phyloP scores from a whole-genome alignment of 116 monocot genomes.

The Cymodocea nodosa region DNA sequence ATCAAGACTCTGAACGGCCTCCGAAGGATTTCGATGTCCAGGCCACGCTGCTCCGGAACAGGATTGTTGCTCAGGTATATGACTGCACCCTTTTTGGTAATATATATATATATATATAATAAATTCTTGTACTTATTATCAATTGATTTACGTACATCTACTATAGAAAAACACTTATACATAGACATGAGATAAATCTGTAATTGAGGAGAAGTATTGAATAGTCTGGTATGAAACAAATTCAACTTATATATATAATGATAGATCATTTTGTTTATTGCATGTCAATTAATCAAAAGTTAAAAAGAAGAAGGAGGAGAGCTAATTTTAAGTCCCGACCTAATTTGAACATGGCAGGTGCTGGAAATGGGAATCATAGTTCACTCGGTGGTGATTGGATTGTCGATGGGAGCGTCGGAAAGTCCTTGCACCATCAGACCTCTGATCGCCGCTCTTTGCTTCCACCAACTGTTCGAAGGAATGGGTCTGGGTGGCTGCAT shows the following conservation, averaged over 20 bases:
- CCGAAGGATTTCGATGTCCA: constrained; percentile 6
- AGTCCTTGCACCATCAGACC: constrained; percentile 10
- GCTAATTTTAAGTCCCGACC: too few species aligned
- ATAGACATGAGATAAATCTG: too few species aligned
- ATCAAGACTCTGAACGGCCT: background rate
- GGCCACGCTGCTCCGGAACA: constrained; percentile 18
- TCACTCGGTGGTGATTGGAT: constrained; percentile 14
- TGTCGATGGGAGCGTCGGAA: constrained; percentile 10
- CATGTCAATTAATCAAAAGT: too few species aligned
- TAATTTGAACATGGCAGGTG: constrained; percentile 2
- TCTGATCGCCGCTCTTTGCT: constrained; percentile 11
- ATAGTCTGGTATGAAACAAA: too few species aligned
- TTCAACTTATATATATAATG: too few species aligned
- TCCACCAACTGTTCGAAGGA: constrained; percentile 18
- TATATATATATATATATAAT: background rate
- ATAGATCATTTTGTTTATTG: too few species aligned
- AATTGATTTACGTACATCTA: too few species aligned
- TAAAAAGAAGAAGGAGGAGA: background rate
- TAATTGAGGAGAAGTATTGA: too few species aligned
- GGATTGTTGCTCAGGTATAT: constrained; percentile 41
- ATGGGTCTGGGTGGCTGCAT: constrained; percentile 22
- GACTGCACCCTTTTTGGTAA: too few species aligned
- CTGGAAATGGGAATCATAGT: constrained; percentile 15
- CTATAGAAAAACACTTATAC: too few species aligned
- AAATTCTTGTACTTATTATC: background rate